Evolutionary conservation across 257 asterid species (phyloP).

Genomic region (Scutellaria barbata): DNA sequence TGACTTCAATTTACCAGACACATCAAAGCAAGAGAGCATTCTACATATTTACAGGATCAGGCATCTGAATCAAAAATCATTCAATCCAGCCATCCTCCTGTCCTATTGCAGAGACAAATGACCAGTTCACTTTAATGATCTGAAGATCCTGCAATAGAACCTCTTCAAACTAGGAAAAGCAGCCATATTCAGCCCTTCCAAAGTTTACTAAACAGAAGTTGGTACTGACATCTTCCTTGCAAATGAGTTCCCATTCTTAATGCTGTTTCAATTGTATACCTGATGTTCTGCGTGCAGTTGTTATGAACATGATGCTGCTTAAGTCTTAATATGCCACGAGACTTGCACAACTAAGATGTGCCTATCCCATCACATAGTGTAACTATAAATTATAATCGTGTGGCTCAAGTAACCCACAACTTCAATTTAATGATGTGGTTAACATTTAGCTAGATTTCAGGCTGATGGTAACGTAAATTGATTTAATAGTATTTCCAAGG

Average conservation of each 20-base stretch:
- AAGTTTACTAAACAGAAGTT: constrained; percentile 4
- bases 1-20: constrained; percentile 21
- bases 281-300: constrained; percentile 21
- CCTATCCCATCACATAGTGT: neutral
- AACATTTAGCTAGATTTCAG: constrained; percentile 19
- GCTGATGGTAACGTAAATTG: constrained; percentile 6
- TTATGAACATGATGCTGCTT: constrained; percentile 5
- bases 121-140: constrained; percentile 9
- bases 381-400: constrained; percentile 8
- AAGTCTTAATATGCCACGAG: neutral
- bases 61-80: constrained; percentile 8
- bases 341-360: neutral
- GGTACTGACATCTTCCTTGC: constrained; percentile 22
- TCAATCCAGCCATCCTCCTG: neutral
- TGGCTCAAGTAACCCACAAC: neutral
- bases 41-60: neutral
- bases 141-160: constrained; percentile 15
- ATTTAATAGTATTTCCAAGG: constrained; percentile 21
- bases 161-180: constrained; percentile 14
- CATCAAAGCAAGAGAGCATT: constrained; percentile 10
- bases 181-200: constrained; percentile 23
- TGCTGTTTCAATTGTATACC: constrained; percentile 6
- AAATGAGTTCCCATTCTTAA: constrained; percentile 7
- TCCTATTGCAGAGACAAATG: constrained; percentile 7
- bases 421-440: constrained; percentile 16